phyloP scores from a whole-genome alignment of 1,139 yeast genomes.

The Lodderomyces theae region DNA sequence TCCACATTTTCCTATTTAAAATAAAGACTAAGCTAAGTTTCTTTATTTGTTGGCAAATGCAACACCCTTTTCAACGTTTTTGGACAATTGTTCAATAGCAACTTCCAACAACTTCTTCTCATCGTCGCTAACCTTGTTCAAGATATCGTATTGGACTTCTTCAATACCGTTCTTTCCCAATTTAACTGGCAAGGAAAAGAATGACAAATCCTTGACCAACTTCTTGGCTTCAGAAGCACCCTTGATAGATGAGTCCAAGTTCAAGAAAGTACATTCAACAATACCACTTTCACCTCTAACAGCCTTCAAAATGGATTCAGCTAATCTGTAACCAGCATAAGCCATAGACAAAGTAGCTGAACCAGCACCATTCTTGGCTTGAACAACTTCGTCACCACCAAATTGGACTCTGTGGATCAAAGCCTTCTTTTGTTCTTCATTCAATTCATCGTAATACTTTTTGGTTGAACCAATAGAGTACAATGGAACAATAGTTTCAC shows the following conservation, averaged over 20 bases:
- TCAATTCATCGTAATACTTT: slow-evolving; percentile 44
- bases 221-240: slow-evolving; percentile 78
- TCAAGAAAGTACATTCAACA: slow-evolving; percentile 74
- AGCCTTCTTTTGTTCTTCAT: slow-evolving; percentile 58
- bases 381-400: slow-evolving; percentile 98
- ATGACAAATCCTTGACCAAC: slow-evolving; percentile 75
- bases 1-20: too few relatives aligned
- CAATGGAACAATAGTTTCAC: slow-evolving; percentile 96
- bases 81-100: slow-evolving; percentile 80
- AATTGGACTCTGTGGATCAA: slow-evolving; percentile 93
- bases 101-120: slow-evolving; percentile 76
- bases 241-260: slow-evolving; percentile 39
- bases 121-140: slow-evolving; percentile 54
- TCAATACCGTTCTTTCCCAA: slow-evolving; percentile 89
- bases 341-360: slow-evolving; percentile 99
- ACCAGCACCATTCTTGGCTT: slow-evolving; percentile 98
- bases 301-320: slow-evolving; percentile 81
- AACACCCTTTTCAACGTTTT: slow-evolving; percentile 66
- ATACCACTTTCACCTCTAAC: slow-evolving; percentile 67
- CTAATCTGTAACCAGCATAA: slow-evolving; percentile 94
- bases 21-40: too few relatives aligned
- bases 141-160: slow-evolving; percentile 48
- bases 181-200: slow-evolving; percentile 89
- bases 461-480: slow-evolving; percentile 57
- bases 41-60: slow-evolving; percentile 42